Evolutionary conservation across 306 rosid species (phyloP), one percentile per base, ranked within the genome.

Genomic region (Quillaja saponaria): DNA sequence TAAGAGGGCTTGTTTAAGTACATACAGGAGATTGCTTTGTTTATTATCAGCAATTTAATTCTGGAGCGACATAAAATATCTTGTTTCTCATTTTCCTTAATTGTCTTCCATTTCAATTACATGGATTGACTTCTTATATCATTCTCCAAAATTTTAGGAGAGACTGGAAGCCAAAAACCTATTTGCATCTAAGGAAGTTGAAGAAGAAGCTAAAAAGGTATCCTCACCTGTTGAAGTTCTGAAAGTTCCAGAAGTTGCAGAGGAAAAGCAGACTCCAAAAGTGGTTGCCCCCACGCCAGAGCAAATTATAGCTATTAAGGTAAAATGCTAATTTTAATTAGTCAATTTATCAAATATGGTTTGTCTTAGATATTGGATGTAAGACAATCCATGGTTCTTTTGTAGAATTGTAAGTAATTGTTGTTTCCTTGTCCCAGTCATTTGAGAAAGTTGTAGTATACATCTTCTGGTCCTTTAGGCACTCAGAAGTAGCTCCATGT

Each of bases 291-390:
- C 98, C 44, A 91, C 98, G 33, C 90, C 91, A 3, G 96, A 91
- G 76, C 98, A 91, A 78, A 88, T 91, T 59, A 84, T 75, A 66
- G 96, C 96, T 48, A 91, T 91, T 54, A 91, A 91, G 98, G 98
- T 91, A 76, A 53, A 25, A 31, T 47, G 3, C 33, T 35, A 25
- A 13, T 4, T n/a, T 69, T 19, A 34, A 17, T 57, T 31, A 28
- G 10, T 57, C 59, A 17, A 47, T 33, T 12, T 35, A 51, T 49
- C 0, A 2, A 12, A 21, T 37, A 5, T 37, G 18, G 61, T 21
- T 66, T 34, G 49, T 55, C 41, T 21, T 63, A 48, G 35, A 52
- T 15, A 13, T n/a, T 37, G 58, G 37, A 38, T 44, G 14, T 56
- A 45, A 28, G 67, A 31, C 15, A 16, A 49, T 40, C 21, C 13